Conservation (phyloP, 345 rosid genomes). For the Reutealis trisperma region DNA sequence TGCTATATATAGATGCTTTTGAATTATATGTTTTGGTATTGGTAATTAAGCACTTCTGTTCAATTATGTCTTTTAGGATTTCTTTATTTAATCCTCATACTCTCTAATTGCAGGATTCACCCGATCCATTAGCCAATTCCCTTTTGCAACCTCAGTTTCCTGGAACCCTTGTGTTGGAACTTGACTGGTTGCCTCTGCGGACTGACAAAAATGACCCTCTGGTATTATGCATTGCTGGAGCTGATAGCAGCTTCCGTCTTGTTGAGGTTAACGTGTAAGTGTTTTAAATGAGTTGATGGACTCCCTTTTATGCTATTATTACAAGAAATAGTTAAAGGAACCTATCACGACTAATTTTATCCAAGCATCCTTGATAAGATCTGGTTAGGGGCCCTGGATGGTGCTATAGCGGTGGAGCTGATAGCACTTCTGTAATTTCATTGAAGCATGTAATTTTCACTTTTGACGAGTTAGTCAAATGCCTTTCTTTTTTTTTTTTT, state of each 20-base stretch:
- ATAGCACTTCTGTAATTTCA: conserved; percentile 70
- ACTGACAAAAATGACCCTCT: conserved; percentile 78
- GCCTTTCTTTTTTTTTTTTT: neutral
- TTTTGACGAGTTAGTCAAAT: neutral
- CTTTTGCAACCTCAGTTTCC: conserved; percentile 94
- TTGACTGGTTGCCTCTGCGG: conserved; percentile 91
- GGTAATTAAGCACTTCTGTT: neutral
- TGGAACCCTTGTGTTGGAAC: conserved; percentile 94
- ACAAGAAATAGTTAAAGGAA: neutral
- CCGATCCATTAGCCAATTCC: conserved; percentile 93
- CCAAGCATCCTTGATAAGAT: neutral
- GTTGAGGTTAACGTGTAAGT: conserved; percentile 82
- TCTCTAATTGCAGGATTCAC: conserved; percentile 66
- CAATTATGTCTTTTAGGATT: neutral
- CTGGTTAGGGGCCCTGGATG: conserved; percentile 1
- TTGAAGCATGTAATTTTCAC: conserved; percentile 50
- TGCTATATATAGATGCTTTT: neutral
- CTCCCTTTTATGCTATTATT: neutral
- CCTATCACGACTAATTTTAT: neutral
- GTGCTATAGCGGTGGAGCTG: conserved; percentile 64
- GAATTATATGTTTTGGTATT: neutral
- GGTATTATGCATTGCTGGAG: conserved; percentile 91
- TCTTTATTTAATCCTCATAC: conserved; percentile 1
- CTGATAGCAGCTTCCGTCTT: conserved; percentile 95
- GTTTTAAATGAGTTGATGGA: conserved; percentile 8